Evolutionary conservation across 768 basidiomycete species (phyloP), one percentile per base, ranked within the genome.

Genomic region (Termitomyces sp.): DNA sequence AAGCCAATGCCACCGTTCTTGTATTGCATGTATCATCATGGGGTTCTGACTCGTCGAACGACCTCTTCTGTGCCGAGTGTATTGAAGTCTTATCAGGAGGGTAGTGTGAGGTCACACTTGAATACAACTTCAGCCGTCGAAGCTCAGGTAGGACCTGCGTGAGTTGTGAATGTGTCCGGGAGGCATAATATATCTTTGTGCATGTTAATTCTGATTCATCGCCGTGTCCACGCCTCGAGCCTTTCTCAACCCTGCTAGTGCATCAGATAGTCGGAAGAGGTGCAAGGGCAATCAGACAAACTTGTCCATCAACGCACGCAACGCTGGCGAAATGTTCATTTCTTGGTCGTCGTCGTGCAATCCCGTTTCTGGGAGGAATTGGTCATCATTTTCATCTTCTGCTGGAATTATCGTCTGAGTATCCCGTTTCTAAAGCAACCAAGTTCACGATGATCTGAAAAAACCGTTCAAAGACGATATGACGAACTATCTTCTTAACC

Each of bases 141-240:
- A 98, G 75, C 65, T 99, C 97, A 3, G 89, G 87, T 16, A 94
- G 76, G 3, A 98, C 79, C 67, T 99, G 96, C 2, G 94, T 79
- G 3, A 99, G 81, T 64, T 99, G 96, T 1, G 95, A 95, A 70
- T 99, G 96, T 0, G 96, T 99, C 31, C 96, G 79, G 0, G 97
- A 98, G 0, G 95, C 90, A 64, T 95, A 97, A 68, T 85, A 97
- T 56, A 98, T 87, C 76, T 93, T 90, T 35, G 83, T 88, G 64
- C 88, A 89, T 4, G 79, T 77, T 15, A 78, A 77, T 54, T 85
- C 85, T 42, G 73, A 73, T 51, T 69, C 65, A 22, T 69, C 63
- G 44, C 23, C 55, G 41, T 32, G 56, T 15, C 54, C 61, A 16
- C 39, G 54, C 44, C 58, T 64, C 46, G 69, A 64, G 27, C 60